Conservation (phyloP, 495 filamentous ascomycete genomes). For the Penicillium roqueforti region DNA sequence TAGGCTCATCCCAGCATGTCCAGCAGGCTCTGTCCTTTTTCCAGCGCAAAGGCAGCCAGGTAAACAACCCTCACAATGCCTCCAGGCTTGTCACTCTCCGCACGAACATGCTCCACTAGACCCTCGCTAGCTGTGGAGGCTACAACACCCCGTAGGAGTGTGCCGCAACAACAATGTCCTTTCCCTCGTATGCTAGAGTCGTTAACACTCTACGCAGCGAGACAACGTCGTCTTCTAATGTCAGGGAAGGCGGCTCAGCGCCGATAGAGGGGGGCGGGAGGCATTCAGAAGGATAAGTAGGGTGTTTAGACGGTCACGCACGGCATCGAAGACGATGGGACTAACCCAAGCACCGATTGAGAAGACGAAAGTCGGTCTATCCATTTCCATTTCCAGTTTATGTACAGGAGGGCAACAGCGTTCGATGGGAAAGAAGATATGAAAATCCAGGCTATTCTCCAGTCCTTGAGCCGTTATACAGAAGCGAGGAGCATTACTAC, state of each 20-base stretch:
- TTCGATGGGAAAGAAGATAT: not conserved
- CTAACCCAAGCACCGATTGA: conserved; percentile 47
- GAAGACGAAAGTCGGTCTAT: conserved; percentile 43
- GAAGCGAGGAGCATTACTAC: not conserved
- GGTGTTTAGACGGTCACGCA: conserved; percentile 30
- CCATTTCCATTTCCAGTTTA: too few species aligned
- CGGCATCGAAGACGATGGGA: conserved; percentile 29
- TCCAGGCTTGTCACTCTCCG: conserved; percentile 27
- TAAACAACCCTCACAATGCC: conserved; percentile 42
- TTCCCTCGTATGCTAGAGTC: conserved; percentile 31
- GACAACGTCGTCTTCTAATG: conserved; percentile 31
- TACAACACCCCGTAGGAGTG: conserved; percentile 52
- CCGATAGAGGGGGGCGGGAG: conserved; percentile 43
- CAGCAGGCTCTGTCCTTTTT: conserved; percentile 26
- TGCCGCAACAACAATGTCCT: conserved; percentile 44
- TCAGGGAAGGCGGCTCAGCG: conserved; percentile 37
- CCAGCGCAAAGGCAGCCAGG: conserved; percentile 34
- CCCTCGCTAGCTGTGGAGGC: conserved; percentile 42
- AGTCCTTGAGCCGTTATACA: not conserved
- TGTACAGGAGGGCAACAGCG: not conserved
- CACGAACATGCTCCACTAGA: conserved; percentile 29
- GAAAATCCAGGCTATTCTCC: not conserved
- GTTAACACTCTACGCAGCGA: conserved; percentile 24
- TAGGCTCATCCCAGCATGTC: conserved; percentile 25
- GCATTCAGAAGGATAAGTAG: conserved; percentile 33